These are phyloP conservation scores for Phytopythium chamaehyphon DNA, from an alignment of 352 stramenopile species.

Conservation along the genomic window DNA sequence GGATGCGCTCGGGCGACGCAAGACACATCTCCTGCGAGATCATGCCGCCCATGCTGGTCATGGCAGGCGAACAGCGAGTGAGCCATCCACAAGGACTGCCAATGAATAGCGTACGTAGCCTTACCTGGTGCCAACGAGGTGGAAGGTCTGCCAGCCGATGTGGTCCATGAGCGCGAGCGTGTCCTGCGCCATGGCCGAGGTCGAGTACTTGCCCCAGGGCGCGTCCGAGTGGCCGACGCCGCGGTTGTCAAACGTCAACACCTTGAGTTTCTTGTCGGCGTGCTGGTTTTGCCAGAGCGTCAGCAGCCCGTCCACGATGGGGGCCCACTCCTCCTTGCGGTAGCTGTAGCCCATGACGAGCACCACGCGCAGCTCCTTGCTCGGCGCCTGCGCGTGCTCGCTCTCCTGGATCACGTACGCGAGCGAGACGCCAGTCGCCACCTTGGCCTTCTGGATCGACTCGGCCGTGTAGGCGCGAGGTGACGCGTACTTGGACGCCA, in stretches of 20 bases:
- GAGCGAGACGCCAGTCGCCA: slow-evolving; percentile 41
- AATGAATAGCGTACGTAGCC: too few species aligned
- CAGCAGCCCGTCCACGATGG: slow-evolving; percentile 26
- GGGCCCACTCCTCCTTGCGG: slow-evolving; percentile 37
- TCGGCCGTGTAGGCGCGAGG: slow-evolving; percentile 21
- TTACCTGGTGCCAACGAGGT: slow-evolving; percentile 38
- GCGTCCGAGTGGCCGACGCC: slow-evolving; percentile 44
- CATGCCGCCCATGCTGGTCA: slow-evolving; percentile 63
- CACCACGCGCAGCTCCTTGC: slow-evolving; percentile 24
- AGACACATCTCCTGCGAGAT: slow-evolving; percentile 56
- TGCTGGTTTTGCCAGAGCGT: slow-evolving; percentile 17
- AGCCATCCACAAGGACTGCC: too few species aligned
- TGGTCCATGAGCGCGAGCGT: slow-evolving; percentile 50
- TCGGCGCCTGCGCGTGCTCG: slow-evolving; percentile 1
- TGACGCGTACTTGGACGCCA: slow-evolving; percentile 31
- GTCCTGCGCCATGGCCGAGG: slow-evolving; percentile 53
- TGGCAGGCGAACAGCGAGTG: not conserved
- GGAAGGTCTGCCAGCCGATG: slow-evolving; percentile 43
- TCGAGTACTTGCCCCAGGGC: slow-evolving; percentile 54
- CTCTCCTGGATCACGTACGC: slow-evolving; percentile 38
- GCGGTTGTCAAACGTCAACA: slow-evolving; percentile 63
- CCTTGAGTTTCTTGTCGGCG: slow-evolving; percentile 22
- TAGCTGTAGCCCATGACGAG: slow-evolving; percentile 43
- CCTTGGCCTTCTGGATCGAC: slow-evolving; percentile 22
- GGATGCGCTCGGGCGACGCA: slow-evolving; percentile 34